phyloP scores from a whole-genome alignment of 2,329 filamentous ascomycete genomes.

The Talaromyces amestolkiae region DNA sequence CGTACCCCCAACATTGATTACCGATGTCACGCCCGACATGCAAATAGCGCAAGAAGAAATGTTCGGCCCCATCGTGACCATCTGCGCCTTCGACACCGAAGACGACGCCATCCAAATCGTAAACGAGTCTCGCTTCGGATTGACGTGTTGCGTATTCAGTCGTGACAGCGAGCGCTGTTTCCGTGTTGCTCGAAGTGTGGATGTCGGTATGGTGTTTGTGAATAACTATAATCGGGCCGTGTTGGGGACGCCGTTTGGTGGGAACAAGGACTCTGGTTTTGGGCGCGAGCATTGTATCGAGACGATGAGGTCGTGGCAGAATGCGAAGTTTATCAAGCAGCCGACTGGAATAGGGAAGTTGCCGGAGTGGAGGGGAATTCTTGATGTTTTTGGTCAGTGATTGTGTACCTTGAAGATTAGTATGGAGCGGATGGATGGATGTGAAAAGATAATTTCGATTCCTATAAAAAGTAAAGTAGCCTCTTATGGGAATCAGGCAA shows the following conservation, averaged over 20 bases:
- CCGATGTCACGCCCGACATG: not conserved
- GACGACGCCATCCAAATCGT: not conserved
- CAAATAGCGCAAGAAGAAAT: not conserved
- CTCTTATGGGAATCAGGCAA: conserved; percentile 1
- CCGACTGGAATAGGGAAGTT: not conserved
- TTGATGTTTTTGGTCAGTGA: not conserved
- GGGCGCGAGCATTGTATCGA: not conserved
- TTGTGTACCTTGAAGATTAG: not conserved
- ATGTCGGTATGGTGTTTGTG: not conserved
- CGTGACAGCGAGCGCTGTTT: not conserved
- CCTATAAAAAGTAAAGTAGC: conserved; percentile 14
- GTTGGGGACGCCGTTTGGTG: not conserved
- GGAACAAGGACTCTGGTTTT: not conserved
- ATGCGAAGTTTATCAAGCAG: not conserved
- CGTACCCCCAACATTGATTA: not conserved
- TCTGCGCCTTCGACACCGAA: not conserved
- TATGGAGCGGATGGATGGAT: not conserved
- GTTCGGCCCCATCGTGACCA: not conserved
- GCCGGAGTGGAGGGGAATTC: not conserved
- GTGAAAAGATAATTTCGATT: not conserved
- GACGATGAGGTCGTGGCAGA: not conserved
- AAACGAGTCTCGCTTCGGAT: not conserved
- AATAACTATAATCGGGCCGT: not conserved
- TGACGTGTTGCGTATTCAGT: not conserved
- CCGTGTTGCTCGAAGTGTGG: not conserved